phyloP scores from a whole-genome alignment of 1,139 yeast species.

The Kodamaea sp. region DNA sequence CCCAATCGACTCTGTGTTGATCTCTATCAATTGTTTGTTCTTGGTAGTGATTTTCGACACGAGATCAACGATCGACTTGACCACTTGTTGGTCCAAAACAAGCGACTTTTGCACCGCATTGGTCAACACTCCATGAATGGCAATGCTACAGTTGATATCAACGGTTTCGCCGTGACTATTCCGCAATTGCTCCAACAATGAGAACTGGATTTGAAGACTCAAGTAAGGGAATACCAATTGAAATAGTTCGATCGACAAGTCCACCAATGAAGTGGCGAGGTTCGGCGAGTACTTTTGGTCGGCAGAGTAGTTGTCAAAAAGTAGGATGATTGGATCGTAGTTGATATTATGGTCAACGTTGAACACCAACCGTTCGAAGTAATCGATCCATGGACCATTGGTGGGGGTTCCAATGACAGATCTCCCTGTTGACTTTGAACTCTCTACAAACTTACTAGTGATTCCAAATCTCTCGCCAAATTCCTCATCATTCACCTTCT shows the following conservation, averaged over 20 bases:
- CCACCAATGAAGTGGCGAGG: conserved; percentile 58
- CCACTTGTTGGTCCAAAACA: conserved; percentile 43
- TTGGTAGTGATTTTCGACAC: conserved; percentile 44
- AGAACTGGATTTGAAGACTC: conserved; percentile 78
- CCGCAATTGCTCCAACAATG: conserved; percentile 76
- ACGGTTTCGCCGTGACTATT: conserved; percentile 45
- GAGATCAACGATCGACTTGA: conserved; percentile 53
- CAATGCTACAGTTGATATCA: conserved; percentile 57
- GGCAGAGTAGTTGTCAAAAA: conserved; percentile 27
- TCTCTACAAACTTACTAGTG: neutral
- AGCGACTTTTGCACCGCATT: conserved; percentile 25
- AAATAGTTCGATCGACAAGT: conserved; percentile 74
- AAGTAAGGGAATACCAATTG: conserved; percentile 68
- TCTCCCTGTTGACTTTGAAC: neutral
- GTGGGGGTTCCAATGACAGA: conserved; percentile 6
- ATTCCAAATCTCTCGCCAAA: neutral
- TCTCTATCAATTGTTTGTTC: conserved; percentile 37
- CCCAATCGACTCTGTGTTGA: conserved; percentile 71
- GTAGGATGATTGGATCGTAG: conserved; percentile 33
- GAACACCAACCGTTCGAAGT: conserved; percentile 26
- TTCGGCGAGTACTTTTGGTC: conserved; percentile 25
- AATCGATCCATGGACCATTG: conserved; percentile 28
- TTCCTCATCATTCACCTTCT: no score
- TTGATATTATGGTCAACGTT: conserved; percentile 28
- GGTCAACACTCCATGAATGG: conserved; percentile 56